These are phyloP conservation scores for Ogataea saltuana DNA, from an alignment of 805 yeast species.

Conservation along the genomic window DNA sequence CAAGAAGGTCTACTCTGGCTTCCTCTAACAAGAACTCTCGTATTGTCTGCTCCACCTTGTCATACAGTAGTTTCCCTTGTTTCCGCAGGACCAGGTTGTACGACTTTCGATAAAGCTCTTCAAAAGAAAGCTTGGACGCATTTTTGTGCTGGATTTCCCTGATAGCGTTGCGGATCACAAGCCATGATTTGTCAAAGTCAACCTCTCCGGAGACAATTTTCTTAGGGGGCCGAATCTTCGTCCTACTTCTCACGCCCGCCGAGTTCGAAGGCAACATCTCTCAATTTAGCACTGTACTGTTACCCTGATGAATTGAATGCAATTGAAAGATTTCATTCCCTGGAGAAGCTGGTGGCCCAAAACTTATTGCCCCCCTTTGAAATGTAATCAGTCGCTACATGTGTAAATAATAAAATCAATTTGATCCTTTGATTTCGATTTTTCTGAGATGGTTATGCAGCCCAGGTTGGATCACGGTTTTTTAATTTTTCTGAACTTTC, in stretches of 20 bases:
- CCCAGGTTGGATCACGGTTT: constrained; percentile 6
- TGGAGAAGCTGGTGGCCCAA: too few relatives aligned
- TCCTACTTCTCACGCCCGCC: constrained; percentile 41
- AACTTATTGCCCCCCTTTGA: too few relatives aligned
- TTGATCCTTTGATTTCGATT: not conserved
- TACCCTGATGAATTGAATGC: not conserved
- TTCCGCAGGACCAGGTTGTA: constrained; percentile 74
- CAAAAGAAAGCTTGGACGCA: constrained; percentile 76
- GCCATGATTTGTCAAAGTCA: constrained; percentile 71
- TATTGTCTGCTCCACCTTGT: constrained; percentile 53
- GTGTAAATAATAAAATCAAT: constrained; percentile 3
- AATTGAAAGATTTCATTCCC: constrained; percentile 1
- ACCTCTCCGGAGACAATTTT: constrained; percentile 42
- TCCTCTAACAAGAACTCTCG: constrained; percentile 44
- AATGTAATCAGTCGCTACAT: constrained; percentile 1
- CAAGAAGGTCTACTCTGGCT: constrained; percentile 22
- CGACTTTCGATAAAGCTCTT: constrained; percentile 76
- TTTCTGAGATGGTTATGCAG: constrained; percentile 13
- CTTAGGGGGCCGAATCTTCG: constrained; percentile 69
- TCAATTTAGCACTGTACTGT: not conserved
- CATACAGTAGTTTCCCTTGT: constrained; percentile 64
- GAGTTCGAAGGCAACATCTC: constrained; percentile 23
- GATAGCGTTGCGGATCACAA: constrained; percentile 63
- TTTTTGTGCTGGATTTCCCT: constrained; percentile 68
- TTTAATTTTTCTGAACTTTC: not conserved